Percentiles rank a stretch among this genome's conserved stretches.
phyloP scores from a whole-genome alignment of 768 basidiomycete genomes.

The Exsudoporus frostii region DNA sequence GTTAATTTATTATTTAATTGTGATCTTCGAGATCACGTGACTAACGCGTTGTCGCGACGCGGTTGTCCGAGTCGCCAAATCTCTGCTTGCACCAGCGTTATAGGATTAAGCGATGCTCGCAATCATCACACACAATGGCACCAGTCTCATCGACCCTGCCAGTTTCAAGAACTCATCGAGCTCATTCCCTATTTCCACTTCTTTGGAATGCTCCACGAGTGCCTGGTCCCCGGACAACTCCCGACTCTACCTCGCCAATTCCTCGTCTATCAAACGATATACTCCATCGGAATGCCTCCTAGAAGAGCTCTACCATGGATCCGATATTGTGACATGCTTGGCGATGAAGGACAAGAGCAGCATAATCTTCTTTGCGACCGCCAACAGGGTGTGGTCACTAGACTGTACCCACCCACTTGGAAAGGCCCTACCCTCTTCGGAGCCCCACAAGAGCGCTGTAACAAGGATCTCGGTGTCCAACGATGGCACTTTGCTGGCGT shows the following conservation, averaged over 20 bases:
- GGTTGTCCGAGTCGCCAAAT: slow-evolving; percentile 6
- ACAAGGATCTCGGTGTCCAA: slow-evolving; percentile 57
- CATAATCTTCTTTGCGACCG: slow-evolving; percentile 47
- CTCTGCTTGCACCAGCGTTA: background rate
- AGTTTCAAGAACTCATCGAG: slow-evolving; percentile 45
- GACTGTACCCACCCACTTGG: slow-evolving; percentile 41
- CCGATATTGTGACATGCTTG: slow-evolving; percentile 30
- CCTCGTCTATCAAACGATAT: slow-evolving; percentile 50
- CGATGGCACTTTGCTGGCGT: slow-evolving; percentile 55
- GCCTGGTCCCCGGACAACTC: slow-evolving; percentile 59
- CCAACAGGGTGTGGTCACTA: slow-evolving; percentile 46
- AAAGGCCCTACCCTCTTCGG: slow-evolving; percentile 47
- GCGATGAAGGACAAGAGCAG: slow-evolving; percentile 33
- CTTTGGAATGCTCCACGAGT: slow-evolving; percentile 23
- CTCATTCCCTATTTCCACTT: slow-evolving; percentile 38
- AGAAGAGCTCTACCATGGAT: slow-evolving; percentile 39
- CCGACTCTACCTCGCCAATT: slow-evolving; percentile 51
- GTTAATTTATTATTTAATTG: background rate
- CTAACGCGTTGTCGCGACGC: slow-evolving; percentile 18
- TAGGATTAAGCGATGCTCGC: slow-evolving; percentile 47
- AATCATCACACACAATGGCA: slow-evolving; percentile 45
- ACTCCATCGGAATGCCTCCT: slow-evolving; percentile 44
- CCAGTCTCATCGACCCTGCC: slow-evolving; percentile 46
- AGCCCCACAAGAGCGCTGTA: slow-evolving; percentile 48
- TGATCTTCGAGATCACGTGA: slow-evolving; percentile 20